A percentile compares a stretch with the other conserved stretches of the same genome.
phyloP scores from a whole-genome alignment of 345 rosid genomes.

The Brassica incana region DNA sequence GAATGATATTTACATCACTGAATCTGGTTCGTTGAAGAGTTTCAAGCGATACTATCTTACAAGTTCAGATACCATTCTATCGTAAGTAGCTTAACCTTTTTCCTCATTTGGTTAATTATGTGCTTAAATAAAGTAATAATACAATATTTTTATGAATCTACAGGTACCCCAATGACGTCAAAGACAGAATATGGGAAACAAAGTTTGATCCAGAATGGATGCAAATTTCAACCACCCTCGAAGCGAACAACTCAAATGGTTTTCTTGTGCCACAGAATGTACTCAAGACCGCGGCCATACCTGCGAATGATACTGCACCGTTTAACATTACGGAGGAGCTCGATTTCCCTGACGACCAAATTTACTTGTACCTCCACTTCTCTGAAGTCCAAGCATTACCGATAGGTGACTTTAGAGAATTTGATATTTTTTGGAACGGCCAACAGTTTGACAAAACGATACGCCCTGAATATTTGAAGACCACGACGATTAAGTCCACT shows the following conservation, averaged over 20 bases:
- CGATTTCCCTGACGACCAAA: conserved; percentile 5
- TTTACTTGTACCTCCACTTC: conserved; percentile 26
- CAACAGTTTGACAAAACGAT: background rate
- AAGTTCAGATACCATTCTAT: background rate
- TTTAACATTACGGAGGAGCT: conserved; percentile 12
- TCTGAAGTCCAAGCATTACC: conserved; percentile 1
- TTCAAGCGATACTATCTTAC: background rate
- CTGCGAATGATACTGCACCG: conserved; percentile 26
- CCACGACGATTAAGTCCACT: background rate
- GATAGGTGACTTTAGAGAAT: conserved; percentile 2
- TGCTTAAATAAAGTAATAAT: background rate
- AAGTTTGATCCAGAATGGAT: background rate
- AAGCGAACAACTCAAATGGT: background rate
- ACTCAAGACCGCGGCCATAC: conserved; percentile 42
- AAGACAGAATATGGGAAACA: conserved; percentile 32
- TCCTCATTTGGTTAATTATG: background rate
- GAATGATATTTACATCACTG: background rate
- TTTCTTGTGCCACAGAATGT: conserved; percentile 29
- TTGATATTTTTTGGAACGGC: background rate
- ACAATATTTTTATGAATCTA: conserved; percentile 11
- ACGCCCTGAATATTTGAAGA: background rate
- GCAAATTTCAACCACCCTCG: conserved; percentile 12
- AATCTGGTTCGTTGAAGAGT: conserved; percentile 20
- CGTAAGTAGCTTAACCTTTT: conserved; percentile 2
- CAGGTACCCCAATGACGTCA: conserved; percentile 33